Conservation (phyloP, 306 rosid genomes). For the Gleditsia sinensis region DNA sequence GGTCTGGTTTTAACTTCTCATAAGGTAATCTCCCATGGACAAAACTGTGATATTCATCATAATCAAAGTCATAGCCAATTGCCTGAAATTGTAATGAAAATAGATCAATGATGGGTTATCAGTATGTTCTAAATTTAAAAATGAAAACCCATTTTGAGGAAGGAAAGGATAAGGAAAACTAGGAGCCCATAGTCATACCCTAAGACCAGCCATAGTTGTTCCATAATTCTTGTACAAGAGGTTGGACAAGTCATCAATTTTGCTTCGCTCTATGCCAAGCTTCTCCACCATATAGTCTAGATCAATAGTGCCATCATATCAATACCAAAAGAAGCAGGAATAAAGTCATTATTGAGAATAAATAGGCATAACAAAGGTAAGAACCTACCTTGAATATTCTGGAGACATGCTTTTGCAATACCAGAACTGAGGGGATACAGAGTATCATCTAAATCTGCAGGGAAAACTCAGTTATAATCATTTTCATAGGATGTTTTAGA, state of each 20-base stretch:
- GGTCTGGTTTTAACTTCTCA: constrained; percentile 85
- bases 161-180: background rate
- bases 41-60: constrained; percentile 90
- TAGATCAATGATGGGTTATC: background rate
- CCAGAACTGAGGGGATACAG: constrained; percentile 87
- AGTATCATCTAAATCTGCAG: constrained; percentile 95
- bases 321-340: constrained; percentile 9
- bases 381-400: constrained; percentile 73
- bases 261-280: constrained; percentile 77
- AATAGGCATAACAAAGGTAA: background rate
- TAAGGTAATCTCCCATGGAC: constrained; percentile 98
- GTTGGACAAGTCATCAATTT: constrained; percentile 65
- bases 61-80: constrained; percentile 94
- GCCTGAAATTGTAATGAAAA: constrained; percentile 60
- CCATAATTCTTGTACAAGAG: constrained; percentile 91
- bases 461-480: constrained; percentile 19
- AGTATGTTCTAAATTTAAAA: background rate
- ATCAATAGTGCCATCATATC: constrained; percentile 23
- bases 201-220: constrained; percentile 99
- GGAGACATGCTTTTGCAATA: constrained; percentile 58
- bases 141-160: background rate
- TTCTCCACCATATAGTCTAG: constrained; percentile 87
- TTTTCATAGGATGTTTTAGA: constrained; percentile 17
- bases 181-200: constrained; percentile 52
- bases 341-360: constrained; percentile 2